phyloP scores from a whole-genome alignment of 176 grass and related monocot species.

The Melocanna baccifera region DNA sequence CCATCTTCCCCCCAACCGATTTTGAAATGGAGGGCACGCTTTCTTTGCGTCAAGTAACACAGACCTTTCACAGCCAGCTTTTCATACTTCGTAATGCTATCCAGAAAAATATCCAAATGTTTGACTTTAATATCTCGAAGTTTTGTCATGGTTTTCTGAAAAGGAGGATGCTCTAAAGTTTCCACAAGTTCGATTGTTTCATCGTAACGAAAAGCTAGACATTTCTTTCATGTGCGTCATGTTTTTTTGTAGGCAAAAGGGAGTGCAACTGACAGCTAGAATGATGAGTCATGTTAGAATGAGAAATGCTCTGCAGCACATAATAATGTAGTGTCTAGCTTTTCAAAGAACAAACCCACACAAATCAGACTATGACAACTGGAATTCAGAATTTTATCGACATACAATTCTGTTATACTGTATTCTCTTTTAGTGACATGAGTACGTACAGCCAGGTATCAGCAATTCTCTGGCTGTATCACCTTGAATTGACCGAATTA shows the following conservation, averaged over 20 bases:
- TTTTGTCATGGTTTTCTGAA: neutral
- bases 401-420: neutral
- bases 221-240: slow-evolving; percentile 13
- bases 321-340: neutral
- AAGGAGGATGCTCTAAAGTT: neutral
- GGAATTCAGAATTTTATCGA: neutral
- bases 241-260: neutral
- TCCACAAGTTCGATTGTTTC: neutral
- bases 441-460: neutral
- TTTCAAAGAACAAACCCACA: neutral
- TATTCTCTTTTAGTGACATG: neutral
- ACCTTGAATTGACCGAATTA: neutral
- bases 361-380: neutral
- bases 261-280: neutral
- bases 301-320: neutral
- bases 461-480: neutral
- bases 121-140: neutral
- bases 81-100: neutral
- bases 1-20: slow-evolving; percentile 6
- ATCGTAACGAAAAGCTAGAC: neutral
- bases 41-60: neutral
- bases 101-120: neutral
- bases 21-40: neutral
- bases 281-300: neutral
- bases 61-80: neutral